phyloP scores from a whole-genome alignment of 495 filamentous ascomycete genomes.

The Penicillium goetzii region DNA sequence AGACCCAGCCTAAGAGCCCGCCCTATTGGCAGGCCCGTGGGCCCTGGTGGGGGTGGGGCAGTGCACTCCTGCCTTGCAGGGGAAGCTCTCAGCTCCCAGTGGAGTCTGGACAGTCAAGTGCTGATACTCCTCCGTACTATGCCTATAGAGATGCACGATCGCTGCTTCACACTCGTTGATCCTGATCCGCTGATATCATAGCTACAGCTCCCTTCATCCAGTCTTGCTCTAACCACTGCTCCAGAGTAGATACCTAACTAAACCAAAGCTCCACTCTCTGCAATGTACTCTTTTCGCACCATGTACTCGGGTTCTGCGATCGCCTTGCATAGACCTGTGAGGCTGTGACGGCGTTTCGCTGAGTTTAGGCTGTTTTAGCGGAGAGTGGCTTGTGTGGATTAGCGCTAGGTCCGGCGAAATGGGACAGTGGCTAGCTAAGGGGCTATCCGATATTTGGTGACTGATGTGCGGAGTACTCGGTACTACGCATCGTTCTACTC shows the following conservation, averaged over 20 bases:
- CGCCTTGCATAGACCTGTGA: conserved; percentile 21
- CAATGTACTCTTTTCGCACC: background rate
- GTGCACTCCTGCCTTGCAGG: conserved; percentile 37
- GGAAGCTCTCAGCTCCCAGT: conserved; percentile 29
- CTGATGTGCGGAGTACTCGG: too few relatives aligned
- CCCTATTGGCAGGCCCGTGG: conserved; percentile 22
- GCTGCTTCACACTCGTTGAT: background rate
- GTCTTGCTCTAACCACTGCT: background rate
- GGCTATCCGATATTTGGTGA: background rate
- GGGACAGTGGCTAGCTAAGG: background rate
- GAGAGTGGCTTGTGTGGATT: conserved; percentile 4
- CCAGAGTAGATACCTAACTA: too few relatives aligned
- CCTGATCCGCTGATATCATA: conserved; percentile 23
- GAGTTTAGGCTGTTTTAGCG: conserved; percentile 10
- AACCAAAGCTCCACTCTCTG: too few relatives aligned
- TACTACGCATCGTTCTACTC: background rate
- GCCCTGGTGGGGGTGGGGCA: conserved; percentile 33
- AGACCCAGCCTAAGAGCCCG: background rate
- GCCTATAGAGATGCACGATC: background rate
- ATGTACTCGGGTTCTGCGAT: conserved; percentile 11
- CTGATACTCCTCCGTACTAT: background rate
- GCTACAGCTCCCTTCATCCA: background rate
- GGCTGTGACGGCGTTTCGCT: conserved; percentile 16
- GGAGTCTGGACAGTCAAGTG: conserved; percentile 18
- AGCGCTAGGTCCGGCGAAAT: background rate